A percentile compares a stretch with the other conserved stretches of the same genome.
Conservation (phyloP, 1,139 yeast species). For the Sugiyamaella paludigena region DNA sequence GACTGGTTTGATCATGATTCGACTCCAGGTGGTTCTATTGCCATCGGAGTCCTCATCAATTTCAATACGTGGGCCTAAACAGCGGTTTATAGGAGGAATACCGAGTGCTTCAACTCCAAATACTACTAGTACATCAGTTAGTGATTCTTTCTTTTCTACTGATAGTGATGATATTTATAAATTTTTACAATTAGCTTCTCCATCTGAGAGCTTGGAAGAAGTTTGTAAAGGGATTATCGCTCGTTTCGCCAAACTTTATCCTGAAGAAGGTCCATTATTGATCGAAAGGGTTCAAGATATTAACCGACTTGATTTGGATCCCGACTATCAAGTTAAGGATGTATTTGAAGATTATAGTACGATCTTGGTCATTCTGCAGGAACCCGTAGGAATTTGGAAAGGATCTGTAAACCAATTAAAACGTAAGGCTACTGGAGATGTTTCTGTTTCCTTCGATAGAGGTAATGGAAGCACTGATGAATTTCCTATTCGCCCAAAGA, state of each 20-base stretch:
- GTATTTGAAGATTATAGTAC: conserved; percentile 57
- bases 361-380: conserved; percentile 33
- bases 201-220: conserved; percentile 44
- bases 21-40: neutral
- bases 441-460: conserved; percentile 1
- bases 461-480: conserved; percentile 1
- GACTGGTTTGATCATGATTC: conserved; percentile 3
- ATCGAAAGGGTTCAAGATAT: conserved; percentile 62
- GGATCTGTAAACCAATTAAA: neutral
- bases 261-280: conserved; percentile 49
- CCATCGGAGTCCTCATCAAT: neutral
- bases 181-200: conserved; percentile 61
- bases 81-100: neutral
- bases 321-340: conserved; percentile 63
- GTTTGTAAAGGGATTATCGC: conserved; percentile 51
- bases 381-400: conserved; percentile 4
- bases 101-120: conserved; percentile 3
- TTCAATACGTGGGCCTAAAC: neutral
- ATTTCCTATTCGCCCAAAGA: conserved; percentile 7
- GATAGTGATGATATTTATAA: conserved; percentile 38
- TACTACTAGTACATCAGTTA: neutral
- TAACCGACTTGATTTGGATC: conserved; percentile 70
- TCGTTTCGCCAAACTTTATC: conserved; percentile 61
- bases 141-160: neutral
- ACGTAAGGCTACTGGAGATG: neutral